Conservation (phyloP, 352 stramenopile genomes). For the Phytophthora parvispora region DNA sequence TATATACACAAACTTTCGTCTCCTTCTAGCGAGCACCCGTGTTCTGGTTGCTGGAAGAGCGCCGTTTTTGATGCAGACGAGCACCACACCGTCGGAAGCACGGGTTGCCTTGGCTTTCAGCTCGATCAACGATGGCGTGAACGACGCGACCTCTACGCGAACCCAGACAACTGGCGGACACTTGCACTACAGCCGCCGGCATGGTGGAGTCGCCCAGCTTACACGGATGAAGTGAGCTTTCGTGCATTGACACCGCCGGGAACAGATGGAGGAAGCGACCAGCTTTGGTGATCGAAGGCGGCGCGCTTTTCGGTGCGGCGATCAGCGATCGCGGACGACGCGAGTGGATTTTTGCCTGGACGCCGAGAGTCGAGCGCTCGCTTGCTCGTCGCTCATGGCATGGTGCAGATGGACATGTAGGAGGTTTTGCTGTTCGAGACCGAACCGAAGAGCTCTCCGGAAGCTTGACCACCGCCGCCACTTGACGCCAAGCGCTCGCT, state of each 20-base stretch:
- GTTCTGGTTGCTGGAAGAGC: background rate
- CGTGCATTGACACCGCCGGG: background rate
- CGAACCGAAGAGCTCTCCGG: no score
- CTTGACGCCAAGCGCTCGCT: no score
- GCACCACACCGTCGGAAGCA: background rate
- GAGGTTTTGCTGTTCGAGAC: no score
- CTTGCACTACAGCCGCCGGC: background rate
- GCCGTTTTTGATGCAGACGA: background rate
- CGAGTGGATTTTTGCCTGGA: no score
- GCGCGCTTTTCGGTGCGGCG: background rate
- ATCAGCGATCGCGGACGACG: slow-evolving; percentile 1
- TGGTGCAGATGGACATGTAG: no score
- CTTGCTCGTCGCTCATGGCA: no score
- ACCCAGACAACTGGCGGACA: background rate
- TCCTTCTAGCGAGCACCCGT: no score
- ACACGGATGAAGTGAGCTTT: background rate
- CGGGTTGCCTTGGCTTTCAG: background rate
- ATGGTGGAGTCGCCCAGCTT: background rate
- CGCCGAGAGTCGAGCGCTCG: no score
- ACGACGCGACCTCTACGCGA: background rate
- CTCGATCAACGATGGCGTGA: background rate
- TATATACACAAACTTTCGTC: slow-evolving; percentile 7
- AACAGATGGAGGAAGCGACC: background rate
- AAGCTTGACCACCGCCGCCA: no score
- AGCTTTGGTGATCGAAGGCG: background rate